phyloP scores from a whole-genome alignment of 495 filamentous ascomycete species.

The Aspergillus sclerotiicarbonarius region DNA sequence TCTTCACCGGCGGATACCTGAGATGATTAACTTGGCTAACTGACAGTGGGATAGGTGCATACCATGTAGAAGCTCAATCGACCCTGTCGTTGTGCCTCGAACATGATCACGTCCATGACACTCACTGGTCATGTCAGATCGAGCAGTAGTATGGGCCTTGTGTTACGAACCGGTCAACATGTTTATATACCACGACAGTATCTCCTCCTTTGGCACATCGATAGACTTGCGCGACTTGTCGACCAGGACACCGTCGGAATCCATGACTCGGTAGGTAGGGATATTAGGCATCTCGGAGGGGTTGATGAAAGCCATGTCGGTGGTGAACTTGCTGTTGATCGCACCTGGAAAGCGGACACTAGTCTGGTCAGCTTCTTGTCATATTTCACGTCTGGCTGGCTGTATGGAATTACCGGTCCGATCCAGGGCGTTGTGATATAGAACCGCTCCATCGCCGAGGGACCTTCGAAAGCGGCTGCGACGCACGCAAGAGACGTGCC shows the following conservation, averaged over 20 bases:
- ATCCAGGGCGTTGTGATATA: slow-evolving; percentile 67
- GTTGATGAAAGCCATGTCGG: slow-evolving; percentile 68
- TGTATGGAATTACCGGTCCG: slow-evolving; percentile 47
- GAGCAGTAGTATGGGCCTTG: neutral
- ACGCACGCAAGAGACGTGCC: slow-evolving; percentile 6
- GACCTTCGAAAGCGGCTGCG: neutral
- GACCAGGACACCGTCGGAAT: slow-evolving; percentile 76
- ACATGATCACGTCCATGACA: slow-evolving; percentile 94
- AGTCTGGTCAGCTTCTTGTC: neutral
- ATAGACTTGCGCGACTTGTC: slow-evolving; percentile 61
- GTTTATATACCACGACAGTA: slow-evolving; percentile 63
- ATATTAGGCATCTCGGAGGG: slow-evolving; percentile 66
- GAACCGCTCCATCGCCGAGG: slow-evolving; percentile 53
- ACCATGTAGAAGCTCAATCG: slow-evolving; percentile 96
- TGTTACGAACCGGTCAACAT: slow-evolving; percentile 60
- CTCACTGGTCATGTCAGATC: slow-evolving; percentile 52
- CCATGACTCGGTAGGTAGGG: slow-evolving; percentile 82
- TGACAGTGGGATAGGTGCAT: slow-evolving; percentile 10
- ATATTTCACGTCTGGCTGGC: neutral
- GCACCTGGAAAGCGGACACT: slow-evolving; percentile 94
- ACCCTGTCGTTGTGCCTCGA: slow-evolving; percentile 78
- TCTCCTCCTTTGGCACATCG: slow-evolving; percentile 66
- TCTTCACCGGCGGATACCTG: slow-evolving; percentile 93
- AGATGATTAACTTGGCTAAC: neutral
- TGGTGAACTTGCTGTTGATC: slow-evolving; percentile 87